Percentiles rank a stretch among this genome's conserved stretches.
These are phyloP conservation scores for Mycena vitilis DNA, from an alignment of 768 basidiomycete species.

Conservation along the genomic window DNA sequence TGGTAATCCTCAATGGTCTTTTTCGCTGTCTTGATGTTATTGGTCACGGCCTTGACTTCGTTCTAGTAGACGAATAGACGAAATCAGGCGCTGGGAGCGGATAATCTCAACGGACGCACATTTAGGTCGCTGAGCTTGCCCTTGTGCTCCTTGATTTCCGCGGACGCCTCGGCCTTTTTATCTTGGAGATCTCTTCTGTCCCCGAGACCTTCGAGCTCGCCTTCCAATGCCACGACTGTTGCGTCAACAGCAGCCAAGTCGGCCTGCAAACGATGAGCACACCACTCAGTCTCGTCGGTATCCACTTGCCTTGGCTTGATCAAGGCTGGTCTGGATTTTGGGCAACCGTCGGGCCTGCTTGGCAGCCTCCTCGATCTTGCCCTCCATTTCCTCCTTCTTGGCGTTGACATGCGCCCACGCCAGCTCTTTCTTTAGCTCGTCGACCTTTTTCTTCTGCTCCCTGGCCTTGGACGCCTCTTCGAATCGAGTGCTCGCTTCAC, in stretches of 20 bases:
- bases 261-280: slow-evolving; percentile 8
- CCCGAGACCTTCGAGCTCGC: slow-evolving; percentile 54
- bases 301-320: slow-evolving; percentile 48
- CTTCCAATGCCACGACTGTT: slow-evolving; percentile 52
- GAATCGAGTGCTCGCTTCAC: slow-evolving; percentile 68
- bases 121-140: slow-evolving; percentile 53
- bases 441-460: slow-evolving; percentile 73
- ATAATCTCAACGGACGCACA: slow-evolving; percentile 47
- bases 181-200: slow-evolving; percentile 59
- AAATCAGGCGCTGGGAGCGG: slow-evolving; percentile 8
- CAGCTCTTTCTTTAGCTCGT: slow-evolving; percentile 80
- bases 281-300: slow-evolving; percentile 45
- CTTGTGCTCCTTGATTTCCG: slow-evolving; percentile 61
- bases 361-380: slow-evolving; percentile 50
- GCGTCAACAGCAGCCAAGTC: slow-evolving; percentile 37
- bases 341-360: slow-evolving; percentile 49
- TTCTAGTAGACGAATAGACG: slow-evolving; percentile 46
- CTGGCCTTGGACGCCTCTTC: slow-evolving; percentile 81
- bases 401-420: slow-evolving; percentile 88
- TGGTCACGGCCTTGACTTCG: slow-evolving; percentile 64
- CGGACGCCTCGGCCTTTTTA: slow-evolving; percentile 47
- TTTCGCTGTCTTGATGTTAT: slow-evolving; percentile 47
- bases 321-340: slow-evolving; percentile 50
- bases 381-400: slow-evolving; percentile 71
- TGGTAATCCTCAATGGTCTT: slow-evolving; percentile 53